A percentile compares a stretch with the other conserved stretches of the same genome.
Evolutionary conservation across 1,139 yeast species (phyloP).

Genomic region (Blastobotrys malaysiensis): DNA sequence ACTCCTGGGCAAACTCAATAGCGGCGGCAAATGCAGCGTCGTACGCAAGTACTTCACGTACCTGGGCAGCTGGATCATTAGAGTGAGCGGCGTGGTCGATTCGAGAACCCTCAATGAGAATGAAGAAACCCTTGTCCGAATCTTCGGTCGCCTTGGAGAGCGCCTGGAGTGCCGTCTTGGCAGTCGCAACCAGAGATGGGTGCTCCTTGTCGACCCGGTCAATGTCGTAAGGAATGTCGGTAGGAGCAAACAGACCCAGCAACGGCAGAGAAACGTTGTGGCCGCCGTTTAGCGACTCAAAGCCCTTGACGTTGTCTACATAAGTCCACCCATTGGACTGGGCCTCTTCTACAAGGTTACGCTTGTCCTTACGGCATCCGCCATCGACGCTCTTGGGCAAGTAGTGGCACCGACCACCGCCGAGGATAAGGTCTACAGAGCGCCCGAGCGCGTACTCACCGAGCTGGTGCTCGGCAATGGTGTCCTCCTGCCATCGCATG

Average conservation of each 20-base stretch:
- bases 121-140: constrained; percentile 71
- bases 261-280: constrained; percentile 62
- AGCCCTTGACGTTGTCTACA: constrained; percentile 51
- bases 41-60: constrained; percentile 67
- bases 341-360: constrained; percentile 61
- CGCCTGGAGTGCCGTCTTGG: constrained; percentile 61
- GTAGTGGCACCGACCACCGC: constrained; percentile 85
- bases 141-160: constrained; percentile 57
- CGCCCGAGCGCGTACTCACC: constrained; percentile 75
- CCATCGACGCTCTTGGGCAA: constrained; percentile 43
- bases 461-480: constrained; percentile 78
- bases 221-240: constrained; percentile 74
- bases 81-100: constrained; percentile 91
- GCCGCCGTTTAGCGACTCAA: constrained; percentile 53
- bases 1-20: constrained; percentile 53
- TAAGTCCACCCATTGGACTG: constrained; percentile 57
- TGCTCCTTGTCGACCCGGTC: constrained; percentile 55
- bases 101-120: constrained; percentile 79
- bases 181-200: constrained; percentile 74
- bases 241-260: constrained; percentile 61
- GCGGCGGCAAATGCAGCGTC: constrained; percentile 72
- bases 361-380: constrained; percentile 65
- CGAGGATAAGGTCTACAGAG: constrained; percentile 74
- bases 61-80: constrained; percentile 87
- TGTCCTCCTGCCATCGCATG: constrained; percentile 67